Conservation (phyloP, 305 asterid genomes). For the Fraxinus dipetala region DNA sequence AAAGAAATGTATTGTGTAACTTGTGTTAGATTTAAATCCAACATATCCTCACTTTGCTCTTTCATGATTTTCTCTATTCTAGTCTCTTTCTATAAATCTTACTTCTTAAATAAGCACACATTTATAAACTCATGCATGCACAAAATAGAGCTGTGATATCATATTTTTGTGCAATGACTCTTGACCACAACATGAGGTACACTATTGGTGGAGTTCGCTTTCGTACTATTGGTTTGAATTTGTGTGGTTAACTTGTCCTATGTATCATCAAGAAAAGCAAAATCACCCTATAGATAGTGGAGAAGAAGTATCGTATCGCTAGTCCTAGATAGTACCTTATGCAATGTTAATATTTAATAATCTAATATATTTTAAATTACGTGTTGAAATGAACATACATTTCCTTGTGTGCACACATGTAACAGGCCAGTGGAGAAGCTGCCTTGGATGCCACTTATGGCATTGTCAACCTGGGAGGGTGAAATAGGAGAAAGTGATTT, state of each 20-base stretch:
- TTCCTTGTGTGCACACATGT: slow-evolving; percentile 21
- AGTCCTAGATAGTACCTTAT: neutral
- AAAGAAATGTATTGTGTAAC: neutral
- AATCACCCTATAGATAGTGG: neutral
- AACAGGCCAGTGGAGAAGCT: slow-evolving; percentile 62
- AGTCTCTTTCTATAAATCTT: neutral
- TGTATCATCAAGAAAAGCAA: neutral
- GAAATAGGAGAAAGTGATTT: slow-evolving; percentile 34
- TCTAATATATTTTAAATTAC: neutral
- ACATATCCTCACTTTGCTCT: neutral
- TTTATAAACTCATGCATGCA: neutral
- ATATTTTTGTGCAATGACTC: neutral
- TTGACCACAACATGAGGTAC: neutral
- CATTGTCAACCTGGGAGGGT: slow-evolving; percentile 22
- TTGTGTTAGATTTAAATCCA: neutral
- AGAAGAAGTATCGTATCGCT: neutral
- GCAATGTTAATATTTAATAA: neutral
- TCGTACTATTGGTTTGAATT: neutral
- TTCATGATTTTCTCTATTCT: neutral
- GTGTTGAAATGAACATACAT: neutral
- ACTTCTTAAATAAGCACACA: neutral
- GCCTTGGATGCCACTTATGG: slow-evolving; percentile 57
- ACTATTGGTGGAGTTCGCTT: neutral
- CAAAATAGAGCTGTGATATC: neutral
- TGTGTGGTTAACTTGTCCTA: neutral